Evolutionary conservation across 352 stramenopile genomes (phyloP).

Genomic region (Blastocystis sp.): DNA sequence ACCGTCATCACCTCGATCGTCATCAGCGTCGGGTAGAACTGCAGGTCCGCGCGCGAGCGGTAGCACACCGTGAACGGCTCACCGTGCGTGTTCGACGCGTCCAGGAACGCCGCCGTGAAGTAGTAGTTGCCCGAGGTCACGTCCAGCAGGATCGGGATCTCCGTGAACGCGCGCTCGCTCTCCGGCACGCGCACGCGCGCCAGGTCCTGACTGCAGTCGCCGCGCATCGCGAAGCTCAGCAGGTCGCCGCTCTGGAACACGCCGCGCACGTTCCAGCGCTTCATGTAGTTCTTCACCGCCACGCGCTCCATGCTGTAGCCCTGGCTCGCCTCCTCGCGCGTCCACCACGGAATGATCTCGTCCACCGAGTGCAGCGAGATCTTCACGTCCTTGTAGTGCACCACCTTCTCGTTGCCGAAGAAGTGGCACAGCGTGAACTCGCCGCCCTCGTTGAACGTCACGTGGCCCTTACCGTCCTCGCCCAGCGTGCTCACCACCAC

Average conservation of each 20-base stretch:
- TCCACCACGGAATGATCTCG: constrained; percentile 67
- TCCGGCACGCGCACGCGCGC: constrained; percentile 9
- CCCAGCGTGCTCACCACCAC: neutral
- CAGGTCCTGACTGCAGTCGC: constrained; percentile 34
- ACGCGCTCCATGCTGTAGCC: constrained; percentile 52
- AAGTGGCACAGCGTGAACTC: constrained; percentile 49
- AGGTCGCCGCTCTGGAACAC: constrained; percentile 19
- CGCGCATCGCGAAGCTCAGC: constrained; percentile 50
- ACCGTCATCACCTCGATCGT: constrained; percentile 48
- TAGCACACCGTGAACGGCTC: constrained; percentile 53
- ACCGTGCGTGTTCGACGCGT: constrained; percentile 11
- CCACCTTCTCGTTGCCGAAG: constrained; percentile 51
- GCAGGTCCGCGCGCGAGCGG: constrained; percentile 48
- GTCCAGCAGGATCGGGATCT: constrained; percentile 58
- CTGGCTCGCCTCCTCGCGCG: constrained; percentile 23
- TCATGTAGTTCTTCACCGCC: constrained; percentile 53
- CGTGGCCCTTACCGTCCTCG: constrained; percentile 11
- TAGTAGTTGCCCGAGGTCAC: constrained; percentile 45
- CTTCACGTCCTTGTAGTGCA: constrained; percentile 41
- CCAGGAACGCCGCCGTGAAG: constrained; percentile 46
- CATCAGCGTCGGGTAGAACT: constrained; percentile 60
- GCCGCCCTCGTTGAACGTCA: constrained; percentile 44
- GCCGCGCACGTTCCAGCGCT: constrained; percentile 59
- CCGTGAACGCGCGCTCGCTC: neutral
- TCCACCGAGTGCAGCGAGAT: constrained; percentile 20